Percentiles rank a stretch among this genome's conserved stretches.
phyloP scores from a whole-genome alignment of 345 rosid species.

The Pistacia atlantica region DNA sequence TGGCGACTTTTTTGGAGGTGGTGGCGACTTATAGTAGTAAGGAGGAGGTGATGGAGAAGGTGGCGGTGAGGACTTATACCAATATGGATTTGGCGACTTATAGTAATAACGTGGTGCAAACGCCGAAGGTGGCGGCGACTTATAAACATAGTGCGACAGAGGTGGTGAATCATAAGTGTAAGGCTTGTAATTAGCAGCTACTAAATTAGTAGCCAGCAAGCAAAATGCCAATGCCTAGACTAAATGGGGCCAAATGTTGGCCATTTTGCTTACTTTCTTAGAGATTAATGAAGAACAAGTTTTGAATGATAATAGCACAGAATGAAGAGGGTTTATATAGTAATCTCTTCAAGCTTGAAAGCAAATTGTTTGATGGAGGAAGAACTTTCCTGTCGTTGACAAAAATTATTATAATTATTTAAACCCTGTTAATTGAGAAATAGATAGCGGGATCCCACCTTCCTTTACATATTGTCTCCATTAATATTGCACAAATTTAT shows the following conservation, averaged over 20 bases:
- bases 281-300: background rate
- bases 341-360: background rate
- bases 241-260: conserved; percentile 33
- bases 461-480: background rate
- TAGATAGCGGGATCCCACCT: background rate
- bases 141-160: no score
- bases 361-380: background rate
- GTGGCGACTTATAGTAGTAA: background rate
- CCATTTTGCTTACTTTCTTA: background rate
- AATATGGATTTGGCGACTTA: background rate
- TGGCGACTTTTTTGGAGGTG: background rate
- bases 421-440: no score
- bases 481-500: background rate
- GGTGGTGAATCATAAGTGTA: no score
- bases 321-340: background rate
- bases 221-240: conserved; percentile 31
- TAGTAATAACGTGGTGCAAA: background rate
- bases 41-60: background rate
- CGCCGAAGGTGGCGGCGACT: no score
- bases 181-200: conserved; percentile 9
- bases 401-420: no score
- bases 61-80: background rate
- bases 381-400: background rate
- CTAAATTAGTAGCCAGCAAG: conserved; percentile 24
- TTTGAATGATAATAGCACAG: background rate